A percentile compares a stretch with the other conserved stretches of the same genome.
These are phyloP conservation scores for Gloeophyllum trabeum DNA, from an alignment of 768 basidiomycete species.

Conservation along the genomic window DNA sequence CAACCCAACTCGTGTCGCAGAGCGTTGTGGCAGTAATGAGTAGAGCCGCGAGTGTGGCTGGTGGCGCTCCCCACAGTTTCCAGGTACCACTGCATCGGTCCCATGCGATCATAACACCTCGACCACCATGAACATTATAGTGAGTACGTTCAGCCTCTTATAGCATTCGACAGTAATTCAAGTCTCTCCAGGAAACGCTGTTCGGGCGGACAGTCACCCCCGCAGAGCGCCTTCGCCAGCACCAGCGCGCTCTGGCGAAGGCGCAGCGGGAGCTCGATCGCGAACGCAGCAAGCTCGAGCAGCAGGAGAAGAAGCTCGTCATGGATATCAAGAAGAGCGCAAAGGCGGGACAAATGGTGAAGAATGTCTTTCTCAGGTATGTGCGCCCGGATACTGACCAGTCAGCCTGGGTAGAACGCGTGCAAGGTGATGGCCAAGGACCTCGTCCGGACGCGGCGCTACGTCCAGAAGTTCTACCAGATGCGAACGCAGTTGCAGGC, in stretches of 20 bases:
- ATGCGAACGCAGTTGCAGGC: conserved; percentile 99
- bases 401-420: conserved; percentile 55
- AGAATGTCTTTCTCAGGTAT: conserved; percentile 11
- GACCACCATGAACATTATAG: conserved; percentile 77
- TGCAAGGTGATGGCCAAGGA: conserved; percentile 99
- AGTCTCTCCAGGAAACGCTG: conserved; percentile 67
- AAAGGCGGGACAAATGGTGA: conserved; percentile 88
- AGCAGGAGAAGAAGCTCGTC: conserved; percentile 94
- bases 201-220: conserved; percentile 94
- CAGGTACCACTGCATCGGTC: not conserved
- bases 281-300: conserved; percentile 88
- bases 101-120: too few species aligned
- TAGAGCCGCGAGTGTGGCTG: not conserved
- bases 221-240: conserved; percentile 91
- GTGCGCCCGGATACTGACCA: conserved; percentile 1
- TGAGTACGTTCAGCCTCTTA: conserved; percentile 22
- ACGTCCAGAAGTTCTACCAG: conserved; percentile 96
- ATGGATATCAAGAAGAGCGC: conserved; percentile 95
- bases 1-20: not conserved
- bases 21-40: too few species aligned
- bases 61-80: not conserved
- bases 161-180: not conserved
- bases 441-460: conserved; percentile 89
- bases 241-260: conserved; percentile 91
- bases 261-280: conserved; percentile 97